Evolutionary conservation across 169 alveolate species (phyloP).

Genomic region (Amoebophrya sp.): DNA sequence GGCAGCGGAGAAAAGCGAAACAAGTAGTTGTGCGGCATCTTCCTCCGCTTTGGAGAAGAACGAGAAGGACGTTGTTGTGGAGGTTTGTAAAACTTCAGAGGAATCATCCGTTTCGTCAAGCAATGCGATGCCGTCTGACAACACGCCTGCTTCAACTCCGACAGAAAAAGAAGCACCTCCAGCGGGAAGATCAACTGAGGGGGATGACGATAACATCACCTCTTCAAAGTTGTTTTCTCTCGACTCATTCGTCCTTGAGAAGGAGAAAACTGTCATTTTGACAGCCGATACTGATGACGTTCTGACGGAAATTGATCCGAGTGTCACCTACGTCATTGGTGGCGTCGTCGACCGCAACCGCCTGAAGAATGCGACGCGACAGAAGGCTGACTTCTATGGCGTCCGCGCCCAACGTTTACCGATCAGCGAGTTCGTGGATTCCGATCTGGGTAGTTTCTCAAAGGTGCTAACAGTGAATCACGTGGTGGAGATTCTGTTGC

Average conservation of each 20-base stretch:
- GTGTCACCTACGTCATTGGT: conserved; percentile 44
- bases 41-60: not conserved
- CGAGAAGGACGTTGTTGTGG: not conserved
- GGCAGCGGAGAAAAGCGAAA: not conserved
- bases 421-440: conserved; percentile 30
- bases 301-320: conserved; percentile 33
- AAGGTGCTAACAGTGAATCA: not conserved
- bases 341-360: conserved; percentile 51
- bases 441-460: not conserved
- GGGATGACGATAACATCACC: not conserved
- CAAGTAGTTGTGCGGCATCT: not conserved
- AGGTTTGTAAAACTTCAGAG: too few relatives aligned
- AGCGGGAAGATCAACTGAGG: not conserved
- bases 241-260: not conserved
- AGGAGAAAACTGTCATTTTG: conserved; percentile 25
- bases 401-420: conserved; percentile 49
- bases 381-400: conserved; percentile 45
- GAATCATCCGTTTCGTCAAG: too few relatives aligned
- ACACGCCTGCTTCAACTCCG: not conserved
- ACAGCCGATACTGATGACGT: conserved; percentile 52
- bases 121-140: not conserved
- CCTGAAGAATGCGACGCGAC: conserved; percentile 42
- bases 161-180: too few relatives aligned
- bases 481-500: not conserved
- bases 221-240: not conserved